Base-by-base conservation (phyloP, 805 yeast species). In the Saturnispora serradocipensis region DNA sequence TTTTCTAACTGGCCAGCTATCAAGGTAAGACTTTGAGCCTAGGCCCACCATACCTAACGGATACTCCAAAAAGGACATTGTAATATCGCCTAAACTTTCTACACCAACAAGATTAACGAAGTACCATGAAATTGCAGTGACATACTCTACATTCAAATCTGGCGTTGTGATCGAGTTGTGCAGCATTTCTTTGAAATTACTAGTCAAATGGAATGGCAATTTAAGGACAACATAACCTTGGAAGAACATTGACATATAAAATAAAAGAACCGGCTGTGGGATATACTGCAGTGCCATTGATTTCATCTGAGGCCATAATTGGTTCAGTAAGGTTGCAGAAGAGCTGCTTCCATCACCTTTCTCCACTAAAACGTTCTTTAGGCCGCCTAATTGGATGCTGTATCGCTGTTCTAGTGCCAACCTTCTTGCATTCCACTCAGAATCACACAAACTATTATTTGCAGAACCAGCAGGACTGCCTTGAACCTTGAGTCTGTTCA, bases 61-160 rank as follows among this genome's bases (percentile, higher is more conserved):
- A 3, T 40, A 27, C 9, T 81, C 82, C 57, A 88, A 75, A 7
- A 89, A 56, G 49, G 91, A 74, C 38, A 86, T 76, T 64, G 84
- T 24, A 10, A 48, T 28, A 32, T 34, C 46, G 20, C 50, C 85
- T 1, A 93, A 82, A 0, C 96, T 85, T 58, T 80, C 78, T 54
- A 93, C 74, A 28, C 98, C 98, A 48, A 90, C 67, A 54, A 88
- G 78, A 51, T 88, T 86, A 50, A 91, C 86, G 65, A 93, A 87
- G 66, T 91, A 93, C 98, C 98, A 93, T 5, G 97, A 88, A 20
- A 93, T 84, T 3, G 96, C 82, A 36, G 93, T 84, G 16, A 93
- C 98, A 81, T 96, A 93, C 27, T 95, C 72, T 8, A 84, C 96
- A 63, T 90, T 93, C 53, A 93, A 72, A 60, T 91, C 95, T 1